Conservation (phyloP, 2,329 filamentous ascomycete genomes). For the Paraconiothyrium brasiliense region DNA sequence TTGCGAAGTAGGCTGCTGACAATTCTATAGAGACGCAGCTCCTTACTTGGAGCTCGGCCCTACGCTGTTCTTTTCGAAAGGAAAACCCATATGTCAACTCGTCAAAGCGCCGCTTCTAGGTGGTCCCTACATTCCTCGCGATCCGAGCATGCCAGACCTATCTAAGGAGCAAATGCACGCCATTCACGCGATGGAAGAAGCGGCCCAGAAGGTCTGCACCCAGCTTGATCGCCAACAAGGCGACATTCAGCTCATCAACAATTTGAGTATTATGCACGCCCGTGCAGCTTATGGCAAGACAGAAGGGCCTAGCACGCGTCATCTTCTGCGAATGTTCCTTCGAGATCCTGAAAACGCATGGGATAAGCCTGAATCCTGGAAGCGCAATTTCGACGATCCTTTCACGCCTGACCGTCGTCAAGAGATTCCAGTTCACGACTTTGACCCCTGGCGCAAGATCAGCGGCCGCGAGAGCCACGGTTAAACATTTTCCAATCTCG, state of each 20-base stretch:
- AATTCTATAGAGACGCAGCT: constrained; percentile 30
- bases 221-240: constrained; percentile 46
- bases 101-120: constrained; percentile 51
- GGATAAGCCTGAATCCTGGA: constrained; percentile 41
- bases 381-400: constrained; percentile 44
- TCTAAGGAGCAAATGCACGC: constrained; percentile 41
- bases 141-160: constrained; percentile 41
- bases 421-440: constrained; percentile 45
- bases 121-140: constrained; percentile 42
- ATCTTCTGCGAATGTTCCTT: constrained; percentile 51
- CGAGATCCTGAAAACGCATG: constrained; percentile 46
- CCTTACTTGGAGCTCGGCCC: constrained; percentile 47
- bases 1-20: not conserved
- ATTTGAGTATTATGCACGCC: constrained; percentile 49
- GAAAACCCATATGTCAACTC: constrained; percentile 48
- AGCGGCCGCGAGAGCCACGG: constrained; percentile 52
- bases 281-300: constrained; percentile 44
- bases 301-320: constrained; percentile 39
- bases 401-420: constrained; percentile 42
- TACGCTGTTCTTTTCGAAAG: constrained; percentile 46
- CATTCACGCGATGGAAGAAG: constrained; percentile 38
- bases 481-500: constrained; percentile 20
- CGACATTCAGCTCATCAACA: constrained; percentile 50
- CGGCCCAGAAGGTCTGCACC: constrained; percentile 40
- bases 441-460: constrained; percentile 49